These are phyloP conservation scores for Neofusicoccum sp. DNA, from an alignment of 2,329 filamentous ascomycete species.

Conservation along the genomic window DNA sequence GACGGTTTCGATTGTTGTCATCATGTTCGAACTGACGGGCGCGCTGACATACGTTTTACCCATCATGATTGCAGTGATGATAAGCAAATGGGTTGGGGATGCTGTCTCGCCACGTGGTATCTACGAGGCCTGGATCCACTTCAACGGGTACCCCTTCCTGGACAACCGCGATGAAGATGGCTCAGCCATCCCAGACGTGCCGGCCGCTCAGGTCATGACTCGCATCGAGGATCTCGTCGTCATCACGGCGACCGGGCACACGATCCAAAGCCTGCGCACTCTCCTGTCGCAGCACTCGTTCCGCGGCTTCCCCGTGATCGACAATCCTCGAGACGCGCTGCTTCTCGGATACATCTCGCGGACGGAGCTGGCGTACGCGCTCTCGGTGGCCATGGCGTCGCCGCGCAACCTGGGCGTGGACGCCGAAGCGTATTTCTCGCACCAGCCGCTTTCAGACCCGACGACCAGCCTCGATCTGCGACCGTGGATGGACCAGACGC, in stretches of 20 bases:
- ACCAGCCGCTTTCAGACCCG: constrained; percentile 76
- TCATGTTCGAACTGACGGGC: constrained; percentile 98
- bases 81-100: constrained; percentile 97
- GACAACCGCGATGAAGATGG: constrained; percentile 68
- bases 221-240: constrained; percentile 86
- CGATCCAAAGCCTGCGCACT: constrained; percentile 71
- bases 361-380: constrained; percentile 82
- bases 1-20: constrained; percentile 97
- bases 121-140: constrained; percentile 97
- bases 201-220: constrained; percentile 89
- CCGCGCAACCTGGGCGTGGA: constrained; percentile 65
- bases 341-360: constrained; percentile 93
- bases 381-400: constrained; percentile 63
- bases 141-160: constrained; percentile 93
- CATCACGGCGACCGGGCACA: constrained; percentile 85
- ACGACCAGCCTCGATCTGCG: constrained; percentile 79
- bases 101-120: constrained; percentile 91
- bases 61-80: constrained; percentile 99
- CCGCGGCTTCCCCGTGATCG: constrained; percentile 90
- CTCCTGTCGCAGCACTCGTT: constrained; percentile 75
- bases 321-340: constrained; percentile 73
- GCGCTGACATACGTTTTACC: constrained; percentile 94
- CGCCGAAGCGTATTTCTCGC: constrained; percentile 81
- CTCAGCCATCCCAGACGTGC: constrained; percentile 74
- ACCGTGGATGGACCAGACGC: constrained; percentile 99